Evolutionary conservation across 2,329 filamentous ascomycete genomes (phyloP), one percentile per base, ranked within the genome.

Genomic region (Diaporthe longicolla): DNA sequence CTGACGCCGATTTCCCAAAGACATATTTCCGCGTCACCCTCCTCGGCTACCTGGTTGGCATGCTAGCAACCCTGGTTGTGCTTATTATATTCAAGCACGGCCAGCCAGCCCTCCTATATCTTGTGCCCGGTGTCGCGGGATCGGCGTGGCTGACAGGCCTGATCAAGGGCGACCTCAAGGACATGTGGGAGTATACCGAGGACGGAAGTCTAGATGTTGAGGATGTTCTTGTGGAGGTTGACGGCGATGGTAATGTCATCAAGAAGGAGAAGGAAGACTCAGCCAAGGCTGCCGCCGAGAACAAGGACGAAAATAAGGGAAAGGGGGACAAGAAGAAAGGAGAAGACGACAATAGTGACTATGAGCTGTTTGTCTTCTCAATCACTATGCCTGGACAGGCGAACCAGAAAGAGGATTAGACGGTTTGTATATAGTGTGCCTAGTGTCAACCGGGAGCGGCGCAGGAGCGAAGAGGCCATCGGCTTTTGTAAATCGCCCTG

Each of bases 91-190:
- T 91, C 79, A 89, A 93, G 61, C 94, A 94, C 76, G 94, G 94
- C 3, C 96, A 99, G 81, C 96, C 96, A 0, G 96, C 97, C 10
- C 87, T 99, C 43, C 85, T 99, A 19, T 98, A 98, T 81, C 90
- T 99, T 9, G 97, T 98, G 0, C 96, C 96, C 0, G 93, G 94
- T 0, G 94, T 98, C 0, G 84, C 98, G 7, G 87, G 89, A 1
- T 89, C 92, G 1, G 81, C 97, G 1, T 97, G 94, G 93, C 82
- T 91, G 4, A 97, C 93, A 2, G 96, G 93, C 0, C 78, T 92
- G 6, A 81, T 88, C 24, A 90, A 92, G 15, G 93, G 95, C 2
- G 95, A 98, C 79, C 76, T 96, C 2, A 86, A 85, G 68, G 83
- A 91, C 55, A 93, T 98, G 90, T 97, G 94, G 93, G 86, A 86